Base-by-base conservation (phyloP, 2,329 filamentous ascomycete species). In the Rutstroemia sp. region DNA sequence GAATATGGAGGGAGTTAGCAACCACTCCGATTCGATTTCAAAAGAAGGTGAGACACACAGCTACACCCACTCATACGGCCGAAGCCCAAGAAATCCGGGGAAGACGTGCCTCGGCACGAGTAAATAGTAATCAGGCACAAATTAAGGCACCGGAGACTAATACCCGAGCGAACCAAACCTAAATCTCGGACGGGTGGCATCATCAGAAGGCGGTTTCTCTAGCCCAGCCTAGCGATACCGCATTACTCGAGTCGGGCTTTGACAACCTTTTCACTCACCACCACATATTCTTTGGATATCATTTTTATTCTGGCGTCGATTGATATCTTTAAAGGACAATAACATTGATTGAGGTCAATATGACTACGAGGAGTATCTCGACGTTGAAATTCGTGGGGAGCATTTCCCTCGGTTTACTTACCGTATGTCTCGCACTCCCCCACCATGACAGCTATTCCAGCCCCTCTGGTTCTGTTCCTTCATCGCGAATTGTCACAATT, bases 361-460 rank as follows among this genome's bases (percentile, higher is more conserved):
- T 90, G 82, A 78, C 82, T 65, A 82, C 80, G 65, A 83, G 79
- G 66, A 83, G 84, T 68, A 78, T 96, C 68, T 85, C 89, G 56
- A 75, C 87, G 71, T 83, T 88, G 75, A 96, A 97, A 76, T 96
- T 96, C 71, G 87, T 96, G 64, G 92, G 92, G 68, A 95, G 90
- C 51, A 82, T 95, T 63, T 92, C 88, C 66, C 80, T 96, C 57
- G 92, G 92, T 61, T 80, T 96, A 57, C 75, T 95, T 71, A 96
- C 91, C 58, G 91, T 95, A 81, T 77, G 59, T 2, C 14, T 36
- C 48, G n/a, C 44, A 54, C 56, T 49, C 59, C 58, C 51, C 59
- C 58, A 62, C 62, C 45, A 59, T 42, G 12, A 25, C 51, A 46
- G 17, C 14, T 46, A 51, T 55, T 30, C 34, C 42, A 48, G 23